Conservation (phyloP, 768 basidiomycete genomes). For the Hericium rajendrae region DNA sequence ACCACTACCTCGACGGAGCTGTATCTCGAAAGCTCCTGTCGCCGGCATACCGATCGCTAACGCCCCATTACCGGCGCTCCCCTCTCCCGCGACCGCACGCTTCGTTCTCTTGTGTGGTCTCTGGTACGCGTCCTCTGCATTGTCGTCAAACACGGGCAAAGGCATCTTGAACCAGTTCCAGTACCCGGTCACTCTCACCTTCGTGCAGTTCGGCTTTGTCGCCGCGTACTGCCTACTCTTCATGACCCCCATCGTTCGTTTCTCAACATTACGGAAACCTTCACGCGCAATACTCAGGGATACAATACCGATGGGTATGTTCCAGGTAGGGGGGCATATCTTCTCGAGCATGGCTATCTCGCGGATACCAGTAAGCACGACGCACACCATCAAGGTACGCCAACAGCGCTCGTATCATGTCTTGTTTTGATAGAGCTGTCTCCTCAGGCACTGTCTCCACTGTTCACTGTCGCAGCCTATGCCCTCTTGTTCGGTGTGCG, state of each 20-base stretch:
- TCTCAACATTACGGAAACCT: constrained; percentile 61
- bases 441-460: constrained; percentile 81
- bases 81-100: constrained; percentile 26
- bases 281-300: constrained; percentile 62
- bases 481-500: constrained; percentile 88
- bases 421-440: background rate
- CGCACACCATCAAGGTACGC: constrained; percentile 96
- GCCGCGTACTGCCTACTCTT: constrained; percentile 77
- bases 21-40: background rate
- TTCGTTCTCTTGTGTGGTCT: constrained; percentile 80
- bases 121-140: constrained; percentile 90
- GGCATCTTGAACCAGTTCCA: constrained; percentile 86
- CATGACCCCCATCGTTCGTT: constrained; percentile 66
- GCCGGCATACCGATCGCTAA: background rate
- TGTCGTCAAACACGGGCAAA: constrained; percentile 96
- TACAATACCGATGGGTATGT: constrained; percentile 92
- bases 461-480: constrained; percentile 96
- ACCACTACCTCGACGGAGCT: constrained; percentile 1
- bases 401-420: background rate
- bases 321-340: constrained; percentile 97
- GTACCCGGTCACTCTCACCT: constrained; percentile 94
- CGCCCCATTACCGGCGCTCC: constrained; percentile 7
- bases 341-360: constrained; percentile 97
- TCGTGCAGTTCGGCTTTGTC: constrained; percentile 95
- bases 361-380: constrained; percentile 91